These are phyloP conservation scores for Auriscalpium microsporum DNA, from an alignment of 768 basidiomycete species.

Conservation along the genomic window DNA sequence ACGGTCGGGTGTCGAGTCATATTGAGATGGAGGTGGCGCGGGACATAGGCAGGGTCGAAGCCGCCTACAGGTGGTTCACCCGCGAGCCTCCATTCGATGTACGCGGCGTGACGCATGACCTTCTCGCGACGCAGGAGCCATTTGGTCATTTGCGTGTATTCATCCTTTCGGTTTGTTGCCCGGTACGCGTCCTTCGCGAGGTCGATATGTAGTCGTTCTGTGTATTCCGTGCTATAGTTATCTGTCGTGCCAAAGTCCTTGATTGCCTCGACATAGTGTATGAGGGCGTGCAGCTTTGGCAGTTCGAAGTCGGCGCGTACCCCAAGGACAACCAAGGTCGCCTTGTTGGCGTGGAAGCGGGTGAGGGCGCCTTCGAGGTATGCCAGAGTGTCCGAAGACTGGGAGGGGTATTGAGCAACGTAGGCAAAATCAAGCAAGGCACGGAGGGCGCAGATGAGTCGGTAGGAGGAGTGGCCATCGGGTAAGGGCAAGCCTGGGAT, in stretches of 20 bases:
- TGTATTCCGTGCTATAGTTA: slow-evolving; percentile 32
- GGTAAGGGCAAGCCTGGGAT: slow-evolving; percentile 19
- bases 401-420: slow-evolving; percentile 27
- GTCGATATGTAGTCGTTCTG: slow-evolving; percentile 35
- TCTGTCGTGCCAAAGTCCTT: slow-evolving; percentile 27
- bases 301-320: slow-evolving; percentile 30
- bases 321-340: slow-evolving; percentile 27
- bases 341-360: slow-evolving; percentile 30
- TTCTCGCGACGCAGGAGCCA: slow-evolving; percentile 28
- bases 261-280: slow-evolving; percentile 28
- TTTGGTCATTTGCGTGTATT: slow-evolving; percentile 30
- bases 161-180: slow-evolving; percentile 28
- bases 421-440: slow-evolving; percentile 31
- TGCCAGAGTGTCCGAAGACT: slow-evolving; percentile 22
- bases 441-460: slow-evolving; percentile 21
- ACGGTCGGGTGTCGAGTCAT: neutral
- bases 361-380: slow-evolving; percentile 20
- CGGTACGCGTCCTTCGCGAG: slow-evolving; percentile 29
- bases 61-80: too few relatives aligned
- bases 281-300: slow-evolving; percentile 33
- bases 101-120: slow-evolving; percentile 6
- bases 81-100: slow-evolving; percentile 16
- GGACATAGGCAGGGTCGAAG: neutral
- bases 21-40: neutral
- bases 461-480: slow-evolving; percentile 1